Evolutionary conservation across 805 yeast species (phyloP).

Genomic region (Candida ascalaphidarum): DNA sequence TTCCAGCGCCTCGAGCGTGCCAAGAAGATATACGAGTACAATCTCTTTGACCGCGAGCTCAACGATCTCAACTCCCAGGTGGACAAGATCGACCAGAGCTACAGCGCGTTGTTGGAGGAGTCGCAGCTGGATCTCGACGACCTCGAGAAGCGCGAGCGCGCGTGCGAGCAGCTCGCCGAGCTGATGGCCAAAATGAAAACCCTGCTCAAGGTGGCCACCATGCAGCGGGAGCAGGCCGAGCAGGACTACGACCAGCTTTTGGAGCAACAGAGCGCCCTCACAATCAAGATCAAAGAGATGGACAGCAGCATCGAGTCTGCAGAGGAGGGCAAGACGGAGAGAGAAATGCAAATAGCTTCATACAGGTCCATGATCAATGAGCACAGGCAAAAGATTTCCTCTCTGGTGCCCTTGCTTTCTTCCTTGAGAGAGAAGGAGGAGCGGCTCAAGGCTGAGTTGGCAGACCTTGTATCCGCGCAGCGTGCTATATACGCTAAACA

Average conservation of each 20-base stretch:
- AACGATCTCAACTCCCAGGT: constrained; percentile 51
- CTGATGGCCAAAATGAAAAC: constrained; percentile 40
- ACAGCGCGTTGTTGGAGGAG: constrained; percentile 41
- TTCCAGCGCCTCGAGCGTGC: constrained; percentile 61
- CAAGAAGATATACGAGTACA: constrained; percentile 66
- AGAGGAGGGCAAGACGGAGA: constrained; percentile 17
- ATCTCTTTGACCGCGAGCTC: constrained; percentile 70
- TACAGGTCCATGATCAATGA: constrained; percentile 19
- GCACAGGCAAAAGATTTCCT: constrained; percentile 28
- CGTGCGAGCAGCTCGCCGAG: constrained; percentile 36
- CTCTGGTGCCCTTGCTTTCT: constrained; percentile 33
- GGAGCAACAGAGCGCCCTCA: constrained; percentile 40
- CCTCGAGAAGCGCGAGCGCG: constrained; percentile 52
- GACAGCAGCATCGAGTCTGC: constrained; percentile 23
- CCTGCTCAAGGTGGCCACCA: constrained; percentile 39
- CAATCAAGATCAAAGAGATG: constrained; percentile 37
- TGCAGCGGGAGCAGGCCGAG: constrained; percentile 51
- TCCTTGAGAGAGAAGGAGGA: constrained; percentile 32
- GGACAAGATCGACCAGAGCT: constrained; percentile 51
- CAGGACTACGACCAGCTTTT: constrained; percentile 41
- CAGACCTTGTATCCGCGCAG: constrained; percentile 42
- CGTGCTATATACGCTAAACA: constrained; percentile 60
- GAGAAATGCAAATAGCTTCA: constrained; percentile 10
- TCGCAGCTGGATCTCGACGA: constrained; percentile 47
- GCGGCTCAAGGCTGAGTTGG: constrained; percentile 27